phyloP scores from a whole-genome alignment of 1,284 basidiomycete species.

The Ganoderma lingzhi region DNA sequence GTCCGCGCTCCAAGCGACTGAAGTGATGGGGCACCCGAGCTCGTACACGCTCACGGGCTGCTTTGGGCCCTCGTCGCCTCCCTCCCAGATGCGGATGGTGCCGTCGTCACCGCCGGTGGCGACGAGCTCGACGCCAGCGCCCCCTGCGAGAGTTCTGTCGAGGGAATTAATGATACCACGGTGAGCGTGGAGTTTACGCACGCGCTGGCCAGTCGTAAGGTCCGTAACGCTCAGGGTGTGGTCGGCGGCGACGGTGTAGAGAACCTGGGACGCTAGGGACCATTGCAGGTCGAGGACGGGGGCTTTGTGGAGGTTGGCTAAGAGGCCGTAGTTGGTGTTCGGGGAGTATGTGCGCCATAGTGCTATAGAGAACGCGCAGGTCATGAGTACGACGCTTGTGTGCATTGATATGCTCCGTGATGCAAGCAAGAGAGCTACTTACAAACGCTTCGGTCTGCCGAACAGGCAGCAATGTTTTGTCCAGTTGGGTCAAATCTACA shows the following conservation, averaged over 20 bases:
- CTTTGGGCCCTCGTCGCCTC: slow-evolving; percentile 79
- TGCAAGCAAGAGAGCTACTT: slow-evolving; percentile 42
- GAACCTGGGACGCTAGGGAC: slow-evolving; percentile 73
- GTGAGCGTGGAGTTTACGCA: slow-evolving; percentile 83
- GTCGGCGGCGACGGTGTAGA: slow-evolving; percentile 89
- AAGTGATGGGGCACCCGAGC: slow-evolving; percentile 89
- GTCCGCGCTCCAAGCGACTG: slow-evolving; percentile 91
- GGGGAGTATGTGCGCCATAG: slow-evolving; percentile 85
- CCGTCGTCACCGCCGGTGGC: slow-evolving; percentile 91
- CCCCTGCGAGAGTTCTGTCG: slow-evolving; percentile 84
- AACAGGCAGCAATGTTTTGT: slow-evolving; percentile 85
- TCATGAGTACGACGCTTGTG: background rate
- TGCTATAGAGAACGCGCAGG: slow-evolving; percentile 49
- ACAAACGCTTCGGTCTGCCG: slow-evolving; percentile 84
- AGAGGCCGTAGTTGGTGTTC: slow-evolving; percentile 83
- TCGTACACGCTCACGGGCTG: slow-evolving; percentile 82
- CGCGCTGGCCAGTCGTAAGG: slow-evolving; percentile 78
- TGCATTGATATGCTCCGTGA: background rate
- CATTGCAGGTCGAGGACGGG: slow-evolving; percentile 85
- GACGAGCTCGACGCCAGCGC: slow-evolving; percentile 83
- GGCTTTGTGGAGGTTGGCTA: slow-evolving; percentile 79
- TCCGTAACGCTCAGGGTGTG: slow-evolving; percentile 80
- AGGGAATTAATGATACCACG: slow-evolving; percentile 88
- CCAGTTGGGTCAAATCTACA: slow-evolving; percentile 85
- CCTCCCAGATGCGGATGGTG: slow-evolving; percentile 89